Conservation (phyloP, 2,329 filamentous ascomycete genomes). For the Chaetomiaceae sp. region DNA sequence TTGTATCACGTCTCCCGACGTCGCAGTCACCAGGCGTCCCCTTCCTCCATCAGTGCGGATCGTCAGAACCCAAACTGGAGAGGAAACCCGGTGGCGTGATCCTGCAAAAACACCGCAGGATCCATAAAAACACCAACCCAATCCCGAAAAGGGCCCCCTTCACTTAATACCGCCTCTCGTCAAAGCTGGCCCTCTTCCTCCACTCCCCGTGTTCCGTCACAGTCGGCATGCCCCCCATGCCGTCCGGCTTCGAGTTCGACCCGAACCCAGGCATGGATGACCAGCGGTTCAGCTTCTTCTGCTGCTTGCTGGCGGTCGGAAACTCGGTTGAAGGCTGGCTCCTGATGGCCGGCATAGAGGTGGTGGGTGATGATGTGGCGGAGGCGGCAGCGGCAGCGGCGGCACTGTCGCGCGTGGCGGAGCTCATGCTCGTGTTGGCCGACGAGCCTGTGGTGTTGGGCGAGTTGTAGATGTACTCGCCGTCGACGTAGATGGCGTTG, state of each 20-base stretch:
- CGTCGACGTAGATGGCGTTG: constrained; percentile 88
- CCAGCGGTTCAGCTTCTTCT: constrained; percentile 50
- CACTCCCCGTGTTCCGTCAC: constrained; percentile 16
- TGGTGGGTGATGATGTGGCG: neutral
- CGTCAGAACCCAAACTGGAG: too few relatives aligned
- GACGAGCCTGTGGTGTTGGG: constrained; percentile 56
- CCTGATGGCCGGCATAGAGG: neutral
- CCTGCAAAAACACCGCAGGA: too few relatives aligned
- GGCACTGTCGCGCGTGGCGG: constrained; percentile 20
- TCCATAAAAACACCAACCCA: constrained; percentile 2
- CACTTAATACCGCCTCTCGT: constrained; percentile 14
- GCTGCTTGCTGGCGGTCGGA: constrained; percentile 18
- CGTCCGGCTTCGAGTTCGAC: constrained; percentile 31
- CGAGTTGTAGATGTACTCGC: constrained; percentile 83
- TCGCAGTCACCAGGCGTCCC: too few relatives aligned
- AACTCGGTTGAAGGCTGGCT: neutral
- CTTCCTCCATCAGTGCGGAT: too few relatives aligned
- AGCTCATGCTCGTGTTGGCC: constrained; percentile 35
- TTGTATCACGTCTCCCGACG: too few relatives aligned
- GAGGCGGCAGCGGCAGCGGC: too few relatives aligned
- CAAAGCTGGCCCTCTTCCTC: constrained; percentile 21
- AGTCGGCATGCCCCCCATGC: constrained; percentile 10
- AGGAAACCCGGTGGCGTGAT: too few relatives aligned
- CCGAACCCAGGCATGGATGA: constrained; percentile 54
- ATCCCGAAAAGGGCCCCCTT: neutral